Evolutionary conservation across 441 rosid species (phyloP), one percentile per base, ranked within the genome.

Genomic region (Eruca vesicaria): DNA sequence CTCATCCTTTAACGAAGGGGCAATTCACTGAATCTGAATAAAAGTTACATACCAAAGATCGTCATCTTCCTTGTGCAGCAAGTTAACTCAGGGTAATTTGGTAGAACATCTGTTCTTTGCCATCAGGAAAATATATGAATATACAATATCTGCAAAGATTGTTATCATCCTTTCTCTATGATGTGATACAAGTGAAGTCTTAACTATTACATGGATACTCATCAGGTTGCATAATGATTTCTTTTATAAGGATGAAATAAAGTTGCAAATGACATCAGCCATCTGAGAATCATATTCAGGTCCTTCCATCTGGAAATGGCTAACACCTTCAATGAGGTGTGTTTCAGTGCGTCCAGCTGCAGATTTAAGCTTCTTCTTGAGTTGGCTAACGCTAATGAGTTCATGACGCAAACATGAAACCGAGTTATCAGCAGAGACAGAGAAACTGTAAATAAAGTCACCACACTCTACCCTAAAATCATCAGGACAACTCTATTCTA

Each of bases 221-320:
- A 35, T 21, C 21, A 33, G 3, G 52, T 35, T 35, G 53, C 9
- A 16, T 16, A 14, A 14, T 28, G 5, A 50, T 5, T 7, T 48
- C 55, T 67, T 5, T 79, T 85, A 85, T 74, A 94, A 66, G 7
- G 98, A 88, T 29, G 80, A 75, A 53, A 86, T 80, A 67, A 96
- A 96, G 9, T 77, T 76, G 29, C 78, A 82, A 61, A 90, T 88
- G 68, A 86, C 77, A 69, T 81, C 80, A 41, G 84, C 89, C 98
- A 96, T 86, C 80, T 81, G 86, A 64, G 92, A 76, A 84, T 93
- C 98, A 79, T 81, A 93, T 38, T 74, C 89, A 55, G 97, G 90
- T 15, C 95, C 98, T 85, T 93, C 98, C 96, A 90, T 90, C 75
- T 93, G 90, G 73, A 96, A 96, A 75, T 93, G 99, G 41, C 98